A percentile compares a stretch with the other conserved stretches of the same genome.
Evolutionary conservation across 2,329 filamentous ascomycete genomes (phyloP).

Genomic region (Chaetomiaceae sp.): DNA sequence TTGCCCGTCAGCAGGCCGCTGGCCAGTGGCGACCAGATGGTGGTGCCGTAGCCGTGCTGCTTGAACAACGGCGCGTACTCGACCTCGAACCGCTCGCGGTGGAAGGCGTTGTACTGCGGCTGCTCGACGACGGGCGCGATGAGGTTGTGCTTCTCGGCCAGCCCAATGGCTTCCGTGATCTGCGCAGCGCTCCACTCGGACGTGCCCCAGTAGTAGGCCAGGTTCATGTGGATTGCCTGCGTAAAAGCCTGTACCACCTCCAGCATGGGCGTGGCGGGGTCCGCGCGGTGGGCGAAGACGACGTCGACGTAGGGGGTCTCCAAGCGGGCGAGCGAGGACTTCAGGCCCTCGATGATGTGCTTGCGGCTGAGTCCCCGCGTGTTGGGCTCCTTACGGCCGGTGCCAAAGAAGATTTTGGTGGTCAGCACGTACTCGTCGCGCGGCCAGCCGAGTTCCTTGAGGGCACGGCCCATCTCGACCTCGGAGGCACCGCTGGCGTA

Average conservation of each 20-base stretch:
- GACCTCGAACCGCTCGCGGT: constrained; percentile 57
- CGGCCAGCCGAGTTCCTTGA: constrained; percentile 50
- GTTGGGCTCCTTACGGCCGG: constrained; percentile 55
- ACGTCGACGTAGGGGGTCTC: constrained; percentile 62
- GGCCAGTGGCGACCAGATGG: constrained; percentile 50
- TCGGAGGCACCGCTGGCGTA: constrained; percentile 47
- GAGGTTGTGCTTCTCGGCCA: constrained; percentile 54
- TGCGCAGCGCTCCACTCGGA: constrained; percentile 56
- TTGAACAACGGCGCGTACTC: constrained; percentile 56
- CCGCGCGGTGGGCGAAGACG: constrained; percentile 58
- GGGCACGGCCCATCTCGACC: constrained; percentile 48
- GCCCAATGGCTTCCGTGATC: constrained; percentile 53
- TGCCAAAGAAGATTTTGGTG: constrained; percentile 50
- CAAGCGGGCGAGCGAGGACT: constrained; percentile 53
- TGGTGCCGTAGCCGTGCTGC: constrained; percentile 54
- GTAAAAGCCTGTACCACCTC: constrained; percentile 54
- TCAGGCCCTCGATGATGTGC: constrained; percentile 53
- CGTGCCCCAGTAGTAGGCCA: constrained; percentile 62
- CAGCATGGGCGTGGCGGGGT: constrained; percentile 53
- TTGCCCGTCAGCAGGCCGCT: constrained; percentile 58
- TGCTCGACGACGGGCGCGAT: constrained; percentile 47
- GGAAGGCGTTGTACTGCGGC: constrained; percentile 59
- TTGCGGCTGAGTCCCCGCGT: constrained; percentile 46
- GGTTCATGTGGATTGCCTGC: constrained; percentile 47
- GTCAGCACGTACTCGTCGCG: constrained; percentile 51